Evolutionary conservation across 441 rosid genomes (phyloP).

Genomic region (Eruca vesicaria): DNA sequence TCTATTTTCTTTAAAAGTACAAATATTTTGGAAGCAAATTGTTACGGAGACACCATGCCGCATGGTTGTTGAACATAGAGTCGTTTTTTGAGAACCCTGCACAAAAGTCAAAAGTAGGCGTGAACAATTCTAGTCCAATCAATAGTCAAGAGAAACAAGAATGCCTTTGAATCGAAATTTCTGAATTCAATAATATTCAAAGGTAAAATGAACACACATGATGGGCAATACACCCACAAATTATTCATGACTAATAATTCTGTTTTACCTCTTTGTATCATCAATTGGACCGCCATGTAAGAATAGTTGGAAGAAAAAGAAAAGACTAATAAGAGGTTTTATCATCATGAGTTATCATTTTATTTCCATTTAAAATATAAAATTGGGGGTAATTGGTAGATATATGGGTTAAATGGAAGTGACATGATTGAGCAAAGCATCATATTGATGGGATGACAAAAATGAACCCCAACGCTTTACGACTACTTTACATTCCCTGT

Average conservation of each 20-base stretch:
- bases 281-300: constrained; percentile 1
- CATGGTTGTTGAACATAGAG: too few species aligned
- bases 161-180: neutral
- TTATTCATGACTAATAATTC: neutral
- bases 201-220: neutral
- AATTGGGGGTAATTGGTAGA: constrained; percentile 14
- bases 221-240: neutral
- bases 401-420: constrained; percentile 33
- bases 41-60: too few species aligned
- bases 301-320: constrained; percentile 9
- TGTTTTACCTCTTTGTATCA: neutral
- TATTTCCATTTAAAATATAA: neutral
- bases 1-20: too few species aligned
- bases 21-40: too few species aligned
- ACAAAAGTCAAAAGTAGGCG: too few species aligned
- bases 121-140: too few species aligned
- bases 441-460: constrained; percentile 28
- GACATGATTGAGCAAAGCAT: constrained; percentile 30
- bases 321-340: constrained; percentile 7
- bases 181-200: neutral
- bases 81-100: too few species aligned
- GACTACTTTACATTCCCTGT: constrained; percentile 36
- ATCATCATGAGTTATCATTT: constrained; percentile 22
- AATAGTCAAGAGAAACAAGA: neutral
- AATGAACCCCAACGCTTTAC: constrained; percentile 37